Base-by-base conservation (phyloP, 805 yeast species). In the Zygosaccharomyces siamensis region DNA sequence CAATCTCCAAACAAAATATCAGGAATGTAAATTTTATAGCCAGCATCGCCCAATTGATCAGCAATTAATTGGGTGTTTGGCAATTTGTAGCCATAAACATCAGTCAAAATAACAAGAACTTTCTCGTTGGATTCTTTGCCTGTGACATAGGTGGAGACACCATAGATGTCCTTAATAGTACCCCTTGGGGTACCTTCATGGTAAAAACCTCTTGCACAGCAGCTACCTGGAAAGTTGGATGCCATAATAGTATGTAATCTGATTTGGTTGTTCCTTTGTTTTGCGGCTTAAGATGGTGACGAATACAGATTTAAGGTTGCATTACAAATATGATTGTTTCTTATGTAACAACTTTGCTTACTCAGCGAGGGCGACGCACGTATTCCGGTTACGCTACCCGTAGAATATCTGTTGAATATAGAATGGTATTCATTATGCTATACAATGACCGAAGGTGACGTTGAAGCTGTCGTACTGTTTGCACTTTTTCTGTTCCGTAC, bases 21-120 rank as follows among this genome's bases (percentile, higher is more conserved):
- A n/a, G 96, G 96, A 30, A 84, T 68, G 41, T 83, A 71, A 1
- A 84, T 90, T 39, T 75, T 77, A 69, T 75, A 87, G 21, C 88
- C 87, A 6, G 64, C 64, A 43, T 67, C 66, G 40, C 90, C 86
- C 52, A 85, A 78, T 46, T 72, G 69, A 61, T 84, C 89, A 12
- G 89, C 92, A 52, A 80, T 63, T 57, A 89, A 72, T 57, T 75
- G 67, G 32, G 68, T 68, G 66, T 89, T 89, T 62, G 71, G 72
- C 61, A 73, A 74, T 41, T 70, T 70, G 62, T 76, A 68, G 32
- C 97, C 96, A 52, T 64, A 79, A 41, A 89, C 71, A 62, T 89
- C 97, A 38, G 93, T 75, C 37, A 83, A 51, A 40, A 88, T 75
- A 24, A 87, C 80, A 21, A 87, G 66, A 39, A 81, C 72, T 50